Percentiles rank a stretch among this genome's conserved stretches.
These are phyloP conservation scores for Gardenia jasminoides DNA, from an alignment of 257 asterid genomes.

Conservation along the genomic window DNA sequence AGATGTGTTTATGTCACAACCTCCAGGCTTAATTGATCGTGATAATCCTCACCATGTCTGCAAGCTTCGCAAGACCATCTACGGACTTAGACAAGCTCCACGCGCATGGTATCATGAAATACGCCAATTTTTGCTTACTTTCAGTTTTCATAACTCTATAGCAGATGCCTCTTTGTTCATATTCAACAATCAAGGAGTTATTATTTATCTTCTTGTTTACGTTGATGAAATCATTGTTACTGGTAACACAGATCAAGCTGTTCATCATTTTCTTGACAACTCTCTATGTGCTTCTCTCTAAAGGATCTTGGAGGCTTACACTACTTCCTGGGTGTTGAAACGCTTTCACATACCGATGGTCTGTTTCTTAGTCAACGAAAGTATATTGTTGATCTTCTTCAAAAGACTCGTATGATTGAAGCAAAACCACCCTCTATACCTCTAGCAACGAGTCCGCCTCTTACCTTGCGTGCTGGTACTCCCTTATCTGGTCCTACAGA, in stretches of 20 bases:
- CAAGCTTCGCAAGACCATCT: background rate
- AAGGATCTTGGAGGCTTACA: background rate
- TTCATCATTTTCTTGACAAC: background rate
- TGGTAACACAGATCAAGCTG: background rate
- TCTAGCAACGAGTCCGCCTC: background rate
- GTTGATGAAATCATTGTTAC: background rate
- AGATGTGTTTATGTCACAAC: background rate
- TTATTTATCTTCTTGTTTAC: no score
- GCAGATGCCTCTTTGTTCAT: no score
- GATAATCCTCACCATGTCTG: background rate
- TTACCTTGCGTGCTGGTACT: background rate
- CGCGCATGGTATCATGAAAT: background rate
- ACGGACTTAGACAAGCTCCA: background rate
- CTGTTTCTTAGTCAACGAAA: background rate
- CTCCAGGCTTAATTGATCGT: background rate
- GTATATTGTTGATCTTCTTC: no score
- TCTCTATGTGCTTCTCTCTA: background rate
- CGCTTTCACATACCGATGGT: no score
- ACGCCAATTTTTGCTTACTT: background rate
- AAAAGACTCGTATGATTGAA: no score
- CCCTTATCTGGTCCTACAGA: background rate
- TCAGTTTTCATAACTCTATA: no score
- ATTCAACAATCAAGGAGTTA: no score
- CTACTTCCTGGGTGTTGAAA: slow-evolving; percentile 4
- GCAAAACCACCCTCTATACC: no score